Evolutionary conservation across 148 eudicot species (phyloP).

Genomic region (Salicornia ramosissima): DNA sequence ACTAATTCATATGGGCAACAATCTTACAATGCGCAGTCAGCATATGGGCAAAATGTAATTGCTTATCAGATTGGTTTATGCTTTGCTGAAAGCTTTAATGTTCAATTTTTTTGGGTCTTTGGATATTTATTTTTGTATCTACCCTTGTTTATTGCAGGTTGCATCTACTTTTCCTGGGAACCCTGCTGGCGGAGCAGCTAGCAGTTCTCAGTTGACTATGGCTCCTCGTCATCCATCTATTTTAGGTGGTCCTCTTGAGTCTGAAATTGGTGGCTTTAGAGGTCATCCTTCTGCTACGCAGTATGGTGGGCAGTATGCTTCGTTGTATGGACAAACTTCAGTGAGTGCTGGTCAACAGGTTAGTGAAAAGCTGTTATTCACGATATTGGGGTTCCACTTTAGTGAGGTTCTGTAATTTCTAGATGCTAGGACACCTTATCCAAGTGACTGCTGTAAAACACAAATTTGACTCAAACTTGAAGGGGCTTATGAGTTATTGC

Average conservation of each 20-base stretch:
- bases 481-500: no score
- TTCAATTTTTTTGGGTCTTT: conserved; percentile 1
- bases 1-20: conserved; percentile 47
- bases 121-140: neutral
- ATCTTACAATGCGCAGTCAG: conserved; percentile 53
- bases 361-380: conserved; percentile 6
- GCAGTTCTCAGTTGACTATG: conserved; percentile 39
- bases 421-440: no score
- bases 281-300: conserved; percentile 51
- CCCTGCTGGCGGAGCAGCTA: conserved; percentile 37
- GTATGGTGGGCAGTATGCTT: conserved; percentile 71
- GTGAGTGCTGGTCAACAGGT: conserved; percentile 69
- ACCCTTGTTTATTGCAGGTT: conserved; percentile 30
- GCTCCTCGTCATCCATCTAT: conserved; percentile 51
- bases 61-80: neutral
- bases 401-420: neutral
- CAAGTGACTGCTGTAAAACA: no score
- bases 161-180: conserved; percentile 39
- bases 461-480: neutral
- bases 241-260: conserved; percentile 52
- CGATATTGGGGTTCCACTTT: neutral
- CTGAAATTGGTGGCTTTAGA: conserved; percentile 54
- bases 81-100: neutral
- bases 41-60: conserved; percentile 53
- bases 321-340: conserved; percentile 62